Base-by-base conservation (phyloP, 164 flowering plant genomes). In the Aristolochia contorta region DNA sequence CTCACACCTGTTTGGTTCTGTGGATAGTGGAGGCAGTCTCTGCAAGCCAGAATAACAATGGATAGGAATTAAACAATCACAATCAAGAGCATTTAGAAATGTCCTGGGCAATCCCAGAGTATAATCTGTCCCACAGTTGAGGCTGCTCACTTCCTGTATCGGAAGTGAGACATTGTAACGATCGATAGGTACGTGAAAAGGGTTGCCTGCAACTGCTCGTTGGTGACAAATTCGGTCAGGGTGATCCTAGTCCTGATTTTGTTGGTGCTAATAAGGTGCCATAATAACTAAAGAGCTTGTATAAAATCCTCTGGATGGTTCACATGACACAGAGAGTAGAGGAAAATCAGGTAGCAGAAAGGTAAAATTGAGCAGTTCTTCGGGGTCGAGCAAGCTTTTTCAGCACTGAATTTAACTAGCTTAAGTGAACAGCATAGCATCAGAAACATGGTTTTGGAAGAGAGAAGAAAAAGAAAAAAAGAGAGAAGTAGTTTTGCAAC, bases 1-100 rank as follows among this genome's bases (percentile, higher is more conserved):
- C 72, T 90, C 87, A 57, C 99, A 93, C 15, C 99, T 77, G 47
- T 83, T 59, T n/a, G 96, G 92, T 47, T 93, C 96, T 22, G 87
- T 84, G 54, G 96, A 89, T 55, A 89, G 65, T 43, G 92, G 96
- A 51, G 96, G 96, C 47, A 89, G 71, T 74, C 92, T 79, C 96
- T 85, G 82, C 75, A 69, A 59, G 58, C 30, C 30, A 53, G 7
- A 37, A 10, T 37, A 1, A 37, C 43, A 37, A 37, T 37, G 43
- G 43, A 37, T 37, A 37, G 43, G 56, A 22, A 22, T 27, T 27
- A 53, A 22, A 27, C 23, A 53, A 53, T 23, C 16, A 12, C 13
- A 53, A 6, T 2, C 15, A 22, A 53, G 14, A 48, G 20, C 51
- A 48, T 16, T 16, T 48, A 2, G 20, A 48, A 48, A 6, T 47